A percentile compares a stretch with the other conserved stretches of the same genome.
These are phyloP conservation scores for Steccherinum ochraceum DNA, from an alignment of 768 basidiomycete genomes.

Conservation along the genomic window DNA sequence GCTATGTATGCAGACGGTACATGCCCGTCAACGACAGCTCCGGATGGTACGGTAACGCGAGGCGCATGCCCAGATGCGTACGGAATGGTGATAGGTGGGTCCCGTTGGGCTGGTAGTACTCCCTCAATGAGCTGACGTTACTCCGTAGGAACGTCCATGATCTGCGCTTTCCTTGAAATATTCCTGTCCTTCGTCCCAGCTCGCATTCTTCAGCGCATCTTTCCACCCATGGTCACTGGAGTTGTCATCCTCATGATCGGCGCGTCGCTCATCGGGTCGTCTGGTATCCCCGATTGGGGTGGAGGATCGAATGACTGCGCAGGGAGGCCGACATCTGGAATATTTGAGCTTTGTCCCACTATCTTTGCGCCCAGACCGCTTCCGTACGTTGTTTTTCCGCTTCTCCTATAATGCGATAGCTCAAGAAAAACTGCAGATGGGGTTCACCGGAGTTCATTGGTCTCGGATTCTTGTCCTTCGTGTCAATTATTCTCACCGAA, in stretches of 20 bases:
- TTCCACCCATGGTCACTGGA: constrained; percentile 80
- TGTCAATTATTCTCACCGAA: constrained; percentile 71
- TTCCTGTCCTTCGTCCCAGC: constrained; percentile 69
- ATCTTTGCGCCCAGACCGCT: constrained; percentile 65
- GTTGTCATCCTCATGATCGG: constrained; percentile 80
- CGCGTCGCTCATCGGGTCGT: constrained; percentile 65
- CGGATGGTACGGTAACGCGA: constrained; percentile 55
- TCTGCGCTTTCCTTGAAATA: constrained; percentile 81
- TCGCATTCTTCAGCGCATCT: constrained; percentile 53
- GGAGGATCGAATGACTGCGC: constrained; percentile 75
- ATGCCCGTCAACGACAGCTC: constrained; percentile 51
- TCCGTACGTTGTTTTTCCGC: constrained; percentile 32
- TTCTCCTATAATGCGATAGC: not conserved
- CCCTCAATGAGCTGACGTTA: too few species aligned
- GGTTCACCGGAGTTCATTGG: constrained; percentile 82
- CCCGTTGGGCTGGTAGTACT: too few species aligned
- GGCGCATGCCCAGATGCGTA: constrained; percentile 74
- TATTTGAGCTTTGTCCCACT: constrained; percentile 68
- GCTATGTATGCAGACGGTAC: constrained; percentile 77
- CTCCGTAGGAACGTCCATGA: constrained; percentile 57
- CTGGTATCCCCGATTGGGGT: constrained; percentile 78
- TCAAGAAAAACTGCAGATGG: constrained; percentile 44
- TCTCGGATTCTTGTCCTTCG: constrained; percentile 79
- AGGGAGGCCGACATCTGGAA: constrained; percentile 51
- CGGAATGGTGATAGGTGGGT: constrained; percentile 64